These are phyloP conservation scores for Starmerella bombi DNA, from an alignment of 805 yeast species.

Conservation along the genomic window DNA sequence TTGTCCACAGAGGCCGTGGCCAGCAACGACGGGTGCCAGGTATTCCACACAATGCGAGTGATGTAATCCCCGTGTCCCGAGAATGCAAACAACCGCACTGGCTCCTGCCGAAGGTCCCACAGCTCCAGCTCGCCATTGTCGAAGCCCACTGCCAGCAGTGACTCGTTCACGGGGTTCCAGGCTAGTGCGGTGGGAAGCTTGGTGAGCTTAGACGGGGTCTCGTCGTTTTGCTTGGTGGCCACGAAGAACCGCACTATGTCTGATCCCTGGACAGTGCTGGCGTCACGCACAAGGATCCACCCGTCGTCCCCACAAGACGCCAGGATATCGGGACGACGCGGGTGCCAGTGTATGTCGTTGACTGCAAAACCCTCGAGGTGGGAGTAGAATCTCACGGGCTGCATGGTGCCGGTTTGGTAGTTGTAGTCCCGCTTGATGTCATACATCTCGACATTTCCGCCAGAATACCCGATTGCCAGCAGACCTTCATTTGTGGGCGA, in stretches of 20 bases:
- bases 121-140: constrained; percentile 40
- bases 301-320: constrained; percentile 54
- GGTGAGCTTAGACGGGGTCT: background rate
- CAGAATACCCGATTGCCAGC: constrained; percentile 44
- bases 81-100: constrained; percentile 7
- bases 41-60: constrained; percentile 64
- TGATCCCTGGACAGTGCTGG: background rate
- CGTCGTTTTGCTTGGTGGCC: background rate
- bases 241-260: background rate
- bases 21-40: constrained; percentile 37
- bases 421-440: constrained; percentile 39
- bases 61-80: constrained; percentile 40
- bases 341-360: constrained; percentile 62
- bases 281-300: constrained; percentile 9
- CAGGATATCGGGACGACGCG: constrained; percentile 46
- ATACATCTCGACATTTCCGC: constrained; percentile 53
- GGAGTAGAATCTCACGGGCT: constrained; percentile 20
- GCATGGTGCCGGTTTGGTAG: constrained; percentile 20
- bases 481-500: constrained; percentile 51
- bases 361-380: constrained; percentile 37
- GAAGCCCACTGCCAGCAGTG: constrained; percentile 56
- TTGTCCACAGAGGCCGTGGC: constrained; percentile 59
- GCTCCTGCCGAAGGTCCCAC: constrained; percentile 49
- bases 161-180: constrained; percentile 44
- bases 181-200: constrained; percentile 37